These are phyloP conservation scores for Wickerhamomyces queroliae DNA, from an alignment of 805 yeast species.

Conservation along the genomic window DNA sequence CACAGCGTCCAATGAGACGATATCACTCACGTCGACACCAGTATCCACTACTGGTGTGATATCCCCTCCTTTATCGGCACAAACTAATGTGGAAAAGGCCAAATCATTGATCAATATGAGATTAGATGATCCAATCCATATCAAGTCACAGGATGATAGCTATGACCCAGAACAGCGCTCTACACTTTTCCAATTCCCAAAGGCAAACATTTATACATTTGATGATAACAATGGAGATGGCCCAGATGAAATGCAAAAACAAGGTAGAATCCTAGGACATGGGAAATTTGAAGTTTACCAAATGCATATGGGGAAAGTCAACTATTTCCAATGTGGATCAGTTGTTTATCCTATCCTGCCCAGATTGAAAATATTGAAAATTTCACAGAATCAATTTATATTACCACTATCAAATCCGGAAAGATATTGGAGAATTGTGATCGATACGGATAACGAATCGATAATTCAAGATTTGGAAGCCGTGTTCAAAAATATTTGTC, in stretches of 20 bases:
- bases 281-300: constrained; percentile 58
- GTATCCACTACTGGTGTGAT: not conserved
- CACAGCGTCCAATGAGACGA: not conserved
- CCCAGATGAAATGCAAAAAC: constrained; percentile 7
- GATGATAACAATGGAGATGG: constrained; percentile 11
- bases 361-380: constrained; percentile 50
- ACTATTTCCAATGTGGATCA: constrained; percentile 57
- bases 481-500: constrained; percentile 26
- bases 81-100: not conserved
- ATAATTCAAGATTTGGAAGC: constrained; percentile 22
- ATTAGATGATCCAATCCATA: not conserved
- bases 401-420: constrained; percentile 70
- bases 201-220: constrained; percentile 19
- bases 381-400: constrained; percentile 42
- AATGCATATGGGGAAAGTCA: constrained; percentile 49
- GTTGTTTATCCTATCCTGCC: constrained; percentile 74
- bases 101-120: not conserved
- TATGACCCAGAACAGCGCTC: constrained; percentile 12
- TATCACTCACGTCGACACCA: not conserved
- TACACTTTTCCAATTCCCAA: constrained; percentile 13
- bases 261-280: constrained; percentile 50
- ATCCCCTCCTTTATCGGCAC: constrained; percentile 1
- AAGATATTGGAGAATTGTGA: constrained; percentile 60
- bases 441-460: constrained; percentile 17
- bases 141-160: not conserved